A percentile compares a stretch with the other conserved stretches of the same genome.
These are phyloP conservation scores for Puccinia triticina DNA, from an alignment of 1,284 basidiomycete genomes.

Conservation along the genomic window DNA sequence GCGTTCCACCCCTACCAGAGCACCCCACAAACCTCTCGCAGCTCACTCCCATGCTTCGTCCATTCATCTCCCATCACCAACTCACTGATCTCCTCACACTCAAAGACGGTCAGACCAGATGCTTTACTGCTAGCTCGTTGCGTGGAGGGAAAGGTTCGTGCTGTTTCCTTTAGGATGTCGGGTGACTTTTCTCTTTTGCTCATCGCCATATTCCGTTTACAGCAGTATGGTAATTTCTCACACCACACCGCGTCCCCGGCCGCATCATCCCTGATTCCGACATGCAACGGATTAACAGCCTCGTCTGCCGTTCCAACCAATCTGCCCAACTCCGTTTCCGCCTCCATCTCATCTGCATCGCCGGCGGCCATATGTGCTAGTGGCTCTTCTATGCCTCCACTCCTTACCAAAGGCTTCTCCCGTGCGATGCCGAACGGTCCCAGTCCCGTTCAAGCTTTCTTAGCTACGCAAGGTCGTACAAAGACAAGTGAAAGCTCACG, in stretches of 20 bases:
- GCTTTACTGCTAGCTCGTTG: not conserved
- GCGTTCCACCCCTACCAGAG: slow-evolving; percentile 24
- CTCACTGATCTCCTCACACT: not conserved
- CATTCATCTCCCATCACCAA: not conserved
- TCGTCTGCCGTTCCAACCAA: not conserved
- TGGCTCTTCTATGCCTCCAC: not conserved
- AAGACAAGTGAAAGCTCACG: too few species aligned
- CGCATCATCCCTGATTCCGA: not conserved
- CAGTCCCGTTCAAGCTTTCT: not conserved
- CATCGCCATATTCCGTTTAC: not conserved
- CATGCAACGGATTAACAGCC: not conserved
- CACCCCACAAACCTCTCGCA: not conserved
- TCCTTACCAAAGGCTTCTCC: not conserved
- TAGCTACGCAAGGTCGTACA: not conserved
- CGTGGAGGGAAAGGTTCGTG: not conserved
- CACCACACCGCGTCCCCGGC: not conserved
- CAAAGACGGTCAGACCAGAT: not conserved
- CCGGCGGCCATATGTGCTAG: not conserved
- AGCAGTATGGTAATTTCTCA: not conserved
- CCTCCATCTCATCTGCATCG: not conserved
- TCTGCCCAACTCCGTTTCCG: not conserved
- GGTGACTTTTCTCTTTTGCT: not conserved
- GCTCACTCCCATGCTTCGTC: not conserved
- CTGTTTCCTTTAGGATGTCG: not conserved
- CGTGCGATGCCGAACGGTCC: not conserved